These are phyloP conservation scores for Laetiporus sulphureus DNA, from an alignment of 1,284 basidiomycete genomes.

Conservation along the genomic window DNA sequence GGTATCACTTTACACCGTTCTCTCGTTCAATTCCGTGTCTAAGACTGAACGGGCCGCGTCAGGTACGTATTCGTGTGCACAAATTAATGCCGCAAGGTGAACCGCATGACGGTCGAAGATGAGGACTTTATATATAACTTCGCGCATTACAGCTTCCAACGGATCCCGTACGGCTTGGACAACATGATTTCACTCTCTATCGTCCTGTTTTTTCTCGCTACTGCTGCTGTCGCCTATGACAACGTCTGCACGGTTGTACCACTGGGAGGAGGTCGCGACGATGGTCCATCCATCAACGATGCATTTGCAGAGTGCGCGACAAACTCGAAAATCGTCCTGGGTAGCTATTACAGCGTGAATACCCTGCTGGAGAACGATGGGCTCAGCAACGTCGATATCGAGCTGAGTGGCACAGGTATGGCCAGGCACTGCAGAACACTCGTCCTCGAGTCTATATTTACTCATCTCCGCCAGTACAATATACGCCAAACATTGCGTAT, in stretches of 20 bases:
- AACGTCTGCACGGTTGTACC: conserved; percentile 25
- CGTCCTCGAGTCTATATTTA: background rate
- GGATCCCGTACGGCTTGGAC: no score
- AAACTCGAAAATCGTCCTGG: conserved; percentile 26
- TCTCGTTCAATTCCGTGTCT: no score
- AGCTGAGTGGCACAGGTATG: conserved; percentile 31
- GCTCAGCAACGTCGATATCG: conserved; percentile 33
- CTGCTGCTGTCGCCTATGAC: conserved; percentile 5
- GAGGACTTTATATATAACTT: no score
- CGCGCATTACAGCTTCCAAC: no score
- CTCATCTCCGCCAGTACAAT: conserved; percentile 21
- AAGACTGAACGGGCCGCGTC: no score
- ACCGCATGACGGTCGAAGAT: no score
- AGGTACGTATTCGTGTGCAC: no score
- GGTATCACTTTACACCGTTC: no score
- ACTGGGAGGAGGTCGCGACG: conserved; percentile 30
- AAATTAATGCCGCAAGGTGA: no score
- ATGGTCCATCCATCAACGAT: conserved; percentile 27
- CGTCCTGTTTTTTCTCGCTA: background rate
- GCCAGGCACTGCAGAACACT: no score
- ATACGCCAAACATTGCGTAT: conserved; percentile 39
- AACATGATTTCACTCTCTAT: no score
- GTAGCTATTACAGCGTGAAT: conserved; percentile 34
- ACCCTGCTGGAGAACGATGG: conserved; percentile 32
- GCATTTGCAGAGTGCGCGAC: conserved; percentile 27